Conservation (phyloP, 208 protist genomes). For the Leishmania arabica region DNA sequence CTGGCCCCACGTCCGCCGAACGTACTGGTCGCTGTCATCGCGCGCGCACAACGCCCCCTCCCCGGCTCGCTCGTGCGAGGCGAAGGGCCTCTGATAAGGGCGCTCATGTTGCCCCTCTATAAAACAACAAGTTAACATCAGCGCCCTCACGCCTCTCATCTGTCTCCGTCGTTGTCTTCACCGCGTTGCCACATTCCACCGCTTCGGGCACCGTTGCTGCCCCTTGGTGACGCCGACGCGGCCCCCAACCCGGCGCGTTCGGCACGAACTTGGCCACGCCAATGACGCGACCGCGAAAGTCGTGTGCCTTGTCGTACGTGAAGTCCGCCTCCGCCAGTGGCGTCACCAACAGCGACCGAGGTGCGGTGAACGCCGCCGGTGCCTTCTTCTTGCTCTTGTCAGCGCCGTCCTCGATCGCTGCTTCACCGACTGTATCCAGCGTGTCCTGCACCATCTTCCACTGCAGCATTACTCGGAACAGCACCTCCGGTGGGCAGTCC, state of each 20-base stretch:
- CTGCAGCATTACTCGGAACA: conserved; percentile 86
- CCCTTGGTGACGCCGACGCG: conserved; percentile 82
- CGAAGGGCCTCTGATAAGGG: not conserved
- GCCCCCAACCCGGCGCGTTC: conserved; percentile 89
- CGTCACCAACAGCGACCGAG: conserved; percentile 33
- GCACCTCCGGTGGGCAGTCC: conserved; percentile 83
- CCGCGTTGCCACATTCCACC: not conserved
- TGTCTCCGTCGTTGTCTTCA: not conserved
- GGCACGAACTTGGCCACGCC: conserved; percentile 90
- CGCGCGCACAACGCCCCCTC: not conserved
- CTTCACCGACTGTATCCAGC: conserved; percentile 14
- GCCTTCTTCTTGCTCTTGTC: conserved; percentile 9
- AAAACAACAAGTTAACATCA: not conserved
- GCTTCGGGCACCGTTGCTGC: conserved; percentile 35
- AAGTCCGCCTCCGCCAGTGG: conserved; percentile 69
- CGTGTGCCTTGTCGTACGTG: conserved; percentile 73
- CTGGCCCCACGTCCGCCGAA: not conserved
- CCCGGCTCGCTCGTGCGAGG: not conserved
- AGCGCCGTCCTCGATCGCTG: not conserved
- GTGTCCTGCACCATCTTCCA: conserved; percentile 62
- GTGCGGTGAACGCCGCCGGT: conserved; percentile 1
- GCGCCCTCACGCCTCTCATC: not conserved
- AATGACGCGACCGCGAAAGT: conserved; percentile 72
- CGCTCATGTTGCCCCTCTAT: not conserved
- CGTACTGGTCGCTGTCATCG: not conserved